Conservation (phyloP, 352 stramenopile species). For the Nothophytophthora sp. region DNA sequence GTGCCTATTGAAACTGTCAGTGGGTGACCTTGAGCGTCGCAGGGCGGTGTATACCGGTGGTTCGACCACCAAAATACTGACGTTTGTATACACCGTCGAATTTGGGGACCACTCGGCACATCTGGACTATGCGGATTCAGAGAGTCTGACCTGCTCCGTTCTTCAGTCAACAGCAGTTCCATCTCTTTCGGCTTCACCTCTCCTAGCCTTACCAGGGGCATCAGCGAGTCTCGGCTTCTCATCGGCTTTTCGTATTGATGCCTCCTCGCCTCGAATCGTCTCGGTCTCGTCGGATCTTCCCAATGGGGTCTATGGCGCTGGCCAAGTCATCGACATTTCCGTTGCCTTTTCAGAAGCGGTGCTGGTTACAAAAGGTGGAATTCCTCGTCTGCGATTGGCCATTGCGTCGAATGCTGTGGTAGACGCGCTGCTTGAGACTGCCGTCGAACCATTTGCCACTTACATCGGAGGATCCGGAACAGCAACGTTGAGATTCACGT, state of each 20-base stretch:
- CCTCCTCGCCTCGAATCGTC: constrained; percentile 34
- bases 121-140: constrained; percentile 51
- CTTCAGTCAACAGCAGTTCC: constrained; percentile 53
- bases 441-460: constrained; percentile 13
- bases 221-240: constrained; percentile 39
- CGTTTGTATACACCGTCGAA: constrained; percentile 61
- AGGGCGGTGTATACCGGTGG: constrained; percentile 52
- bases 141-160: constrained; percentile 45
- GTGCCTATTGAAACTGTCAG: constrained; percentile 44
- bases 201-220: constrained; percentile 44
- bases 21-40: constrained; percentile 32
- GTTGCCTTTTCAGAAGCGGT: constrained; percentile 64
- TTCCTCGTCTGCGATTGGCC: constrained; percentile 39
- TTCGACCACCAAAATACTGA: constrained; percentile 38
- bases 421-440: not conserved
- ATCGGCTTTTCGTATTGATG: constrained; percentile 44
- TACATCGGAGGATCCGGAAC: constrained; percentile 49
- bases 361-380: constrained; percentile 14
- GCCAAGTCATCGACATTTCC: constrained; percentile 50
- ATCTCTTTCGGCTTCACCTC: constrained; percentile 38
- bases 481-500: constrained; percentile 37
- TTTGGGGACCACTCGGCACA: constrained; percentile 40
- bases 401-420: constrained; percentile 34
- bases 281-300: constrained; percentile 46
- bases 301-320: constrained; percentile 62